Evolutionary conservation across 148 eudicot genomes (phyloP).

Genomic region (Fagopyrum esculentum): DNA sequence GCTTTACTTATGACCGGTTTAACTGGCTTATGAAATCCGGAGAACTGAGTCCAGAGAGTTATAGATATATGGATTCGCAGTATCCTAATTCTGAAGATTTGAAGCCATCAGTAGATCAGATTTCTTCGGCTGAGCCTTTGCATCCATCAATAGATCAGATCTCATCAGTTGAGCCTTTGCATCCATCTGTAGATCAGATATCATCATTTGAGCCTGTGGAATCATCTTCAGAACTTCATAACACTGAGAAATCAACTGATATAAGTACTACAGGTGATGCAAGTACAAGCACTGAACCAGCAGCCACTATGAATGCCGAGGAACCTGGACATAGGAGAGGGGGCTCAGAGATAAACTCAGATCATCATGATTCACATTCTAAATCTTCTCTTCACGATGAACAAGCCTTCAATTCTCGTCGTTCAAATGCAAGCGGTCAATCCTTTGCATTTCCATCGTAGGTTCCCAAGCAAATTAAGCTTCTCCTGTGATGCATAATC

Average conservation of each 20-base stretch:
- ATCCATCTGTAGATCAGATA: background rate
- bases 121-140: constrained; percentile 15
- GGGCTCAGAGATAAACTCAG: constrained; percentile 13
- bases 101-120: background rate
- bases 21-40: constrained; percentile 36
- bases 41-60: constrained; percentile 17
- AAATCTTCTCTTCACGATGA: constrained; percentile 24
- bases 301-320: background rate
- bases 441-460: constrained; percentile 86
- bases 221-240: background rate
- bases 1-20: constrained; percentile 46
- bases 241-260: constrained; percentile 13
- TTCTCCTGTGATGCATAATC: no score
- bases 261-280: background rate
- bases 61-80: background rate
- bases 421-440: constrained; percentile 35
- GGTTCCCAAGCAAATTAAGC: constrained; percentile 15
- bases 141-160: constrained; percentile 16
- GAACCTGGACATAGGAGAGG: constrained; percentile 18
- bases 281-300: background rate
- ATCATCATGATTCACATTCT: constrained; percentile 13
- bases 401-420: constrained; percentile 17
- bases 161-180: background rate
- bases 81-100: background rate
- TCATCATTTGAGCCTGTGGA: constrained; percentile 15